A percentile compares a stretch with the other conserved stretches of the same genome.
Evolutionary conservation across 768 basidiomycete species (phyloP).

Genomic region (Naematelia encephala): DNA sequence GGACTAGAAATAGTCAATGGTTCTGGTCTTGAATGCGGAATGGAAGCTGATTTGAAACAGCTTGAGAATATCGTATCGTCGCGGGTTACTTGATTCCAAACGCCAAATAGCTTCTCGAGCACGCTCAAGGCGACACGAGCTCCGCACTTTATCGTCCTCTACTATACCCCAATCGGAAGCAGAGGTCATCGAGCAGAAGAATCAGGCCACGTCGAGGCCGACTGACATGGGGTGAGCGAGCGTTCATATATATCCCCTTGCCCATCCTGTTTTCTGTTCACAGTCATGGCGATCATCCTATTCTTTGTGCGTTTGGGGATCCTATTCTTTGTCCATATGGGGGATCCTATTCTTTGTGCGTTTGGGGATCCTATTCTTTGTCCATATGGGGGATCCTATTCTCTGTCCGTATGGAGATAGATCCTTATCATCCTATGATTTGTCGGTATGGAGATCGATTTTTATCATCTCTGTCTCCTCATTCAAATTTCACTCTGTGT

Average conservation of each 20-base stretch:
- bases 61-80: constrained; percentile 62
- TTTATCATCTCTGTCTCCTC: too few species aligned
- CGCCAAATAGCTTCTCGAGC: constrained; percentile 63
- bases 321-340: too few species aligned
- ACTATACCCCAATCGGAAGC: constrained; percentile 14
- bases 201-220: constrained; percentile 1
- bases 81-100: constrained; percentile 71
- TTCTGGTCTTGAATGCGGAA: too few species aligned
- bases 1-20: too few species aligned
- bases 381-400: too few species aligned
- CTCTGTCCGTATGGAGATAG: too few species aligned
- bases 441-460: too few species aligned
- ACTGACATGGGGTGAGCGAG: constrained; percentile 57
- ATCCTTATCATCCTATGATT: too few species aligned
- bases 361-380: too few species aligned
- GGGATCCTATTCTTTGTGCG: too few species aligned
- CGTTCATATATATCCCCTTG: background rate
- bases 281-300: too few species aligned
- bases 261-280: background rate
- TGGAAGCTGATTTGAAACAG: constrained; percentile 52
- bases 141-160: constrained; percentile 59
- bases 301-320: too few species aligned
- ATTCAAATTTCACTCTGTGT: background rate
- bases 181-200: constrained; percentile 1
- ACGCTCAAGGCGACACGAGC: constrained; percentile 65